A percentile compares a stretch with the other conserved stretches of the same genome.
These are phyloP conservation scores for Gossypium anomalum DNA, from an alignment of 345 rosid genomes.

Conservation along the genomic window DNA sequence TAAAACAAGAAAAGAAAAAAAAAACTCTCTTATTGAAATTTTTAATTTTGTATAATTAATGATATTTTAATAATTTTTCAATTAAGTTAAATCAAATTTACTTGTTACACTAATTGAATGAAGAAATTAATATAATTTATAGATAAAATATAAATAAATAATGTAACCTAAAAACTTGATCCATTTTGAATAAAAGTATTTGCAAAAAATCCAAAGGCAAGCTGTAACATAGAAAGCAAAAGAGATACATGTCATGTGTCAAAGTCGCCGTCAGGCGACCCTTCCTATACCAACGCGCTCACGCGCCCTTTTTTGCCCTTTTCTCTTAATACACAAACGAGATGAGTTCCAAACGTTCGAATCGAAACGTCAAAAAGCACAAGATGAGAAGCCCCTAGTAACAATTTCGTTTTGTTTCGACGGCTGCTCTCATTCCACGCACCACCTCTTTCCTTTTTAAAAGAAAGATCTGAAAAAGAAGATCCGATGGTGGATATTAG, in stretches of 20 bases:
- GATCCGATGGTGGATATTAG: constrained; percentile 11
- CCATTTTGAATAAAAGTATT: too few species aligned
- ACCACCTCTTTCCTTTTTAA: constrained; percentile 6
- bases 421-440: background rate
- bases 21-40: too few species aligned
- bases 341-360: constrained; percentile 5
- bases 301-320: background rate
- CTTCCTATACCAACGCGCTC: background rate
- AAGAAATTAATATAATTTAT: too few species aligned
- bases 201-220: too few species aligned
- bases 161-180: too few species aligned
- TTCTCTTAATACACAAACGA: background rate
- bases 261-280: constrained; percentile 27
- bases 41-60: too few species aligned
- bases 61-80: too few species aligned
- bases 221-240: background rate
- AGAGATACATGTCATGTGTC: background rate
- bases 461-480: background rate
- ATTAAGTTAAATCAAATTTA: too few species aligned
- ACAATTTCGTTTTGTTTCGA: background rate
- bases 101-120: too few species aligned
- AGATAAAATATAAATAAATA: too few species aligned
- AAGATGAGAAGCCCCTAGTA: too few species aligned
- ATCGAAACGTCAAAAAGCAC: background rate
- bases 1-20: too few species aligned